Evolutionary conservation across 1,284 basidiomycete species (phyloP).

Genomic region (Laetiporus sulphureus): DNA sequence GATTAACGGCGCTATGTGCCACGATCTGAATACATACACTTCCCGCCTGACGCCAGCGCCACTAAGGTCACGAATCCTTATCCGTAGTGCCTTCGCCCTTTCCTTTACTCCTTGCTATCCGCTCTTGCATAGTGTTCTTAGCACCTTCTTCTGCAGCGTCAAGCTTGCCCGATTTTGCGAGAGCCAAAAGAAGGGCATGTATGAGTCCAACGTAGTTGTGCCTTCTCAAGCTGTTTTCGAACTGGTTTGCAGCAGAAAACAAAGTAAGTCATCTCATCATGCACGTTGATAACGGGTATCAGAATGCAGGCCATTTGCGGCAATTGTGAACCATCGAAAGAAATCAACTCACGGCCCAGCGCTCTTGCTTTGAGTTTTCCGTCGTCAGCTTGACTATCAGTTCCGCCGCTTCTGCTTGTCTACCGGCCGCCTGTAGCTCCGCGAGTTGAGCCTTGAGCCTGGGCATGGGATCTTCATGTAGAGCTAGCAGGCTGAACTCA

Average conservation of each 20-base stretch:
- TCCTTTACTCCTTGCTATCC: constrained; percentile 41
- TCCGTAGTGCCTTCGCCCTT: constrained; percentile 46
- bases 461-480: constrained; percentile 76
- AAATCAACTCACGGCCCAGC: constrained; percentile 64
- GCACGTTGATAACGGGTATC: too few species aligned
- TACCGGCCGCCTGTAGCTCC: constrained; percentile 37
- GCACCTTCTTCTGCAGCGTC: constrained; percentile 41
- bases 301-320: not conserved
- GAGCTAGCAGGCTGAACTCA: constrained; percentile 86
- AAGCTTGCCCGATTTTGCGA: constrained; percentile 60
- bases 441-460: constrained; percentile 52
- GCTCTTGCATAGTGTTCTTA: constrained; percentile 44
- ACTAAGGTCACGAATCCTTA: constrained; percentile 35
- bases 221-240: constrained; percentile 74
- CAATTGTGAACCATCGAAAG: too few species aligned
- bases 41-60: too few species aligned
- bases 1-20: too few species aligned
- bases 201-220: constrained; percentile 82
- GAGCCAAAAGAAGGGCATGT: constrained; percentile 59
- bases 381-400: constrained; percentile 59
- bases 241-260: constrained; percentile 33
- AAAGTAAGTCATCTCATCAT: not conserved
- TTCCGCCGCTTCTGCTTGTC: constrained; percentile 41
- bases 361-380: constrained; percentile 71
- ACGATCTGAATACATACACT: too few species aligned